Percentiles rank a stretch among this genome's conserved stretches.
phyloP scores from a whole-genome alignment of 345 rosid species.

The Syzygium grande region DNA sequence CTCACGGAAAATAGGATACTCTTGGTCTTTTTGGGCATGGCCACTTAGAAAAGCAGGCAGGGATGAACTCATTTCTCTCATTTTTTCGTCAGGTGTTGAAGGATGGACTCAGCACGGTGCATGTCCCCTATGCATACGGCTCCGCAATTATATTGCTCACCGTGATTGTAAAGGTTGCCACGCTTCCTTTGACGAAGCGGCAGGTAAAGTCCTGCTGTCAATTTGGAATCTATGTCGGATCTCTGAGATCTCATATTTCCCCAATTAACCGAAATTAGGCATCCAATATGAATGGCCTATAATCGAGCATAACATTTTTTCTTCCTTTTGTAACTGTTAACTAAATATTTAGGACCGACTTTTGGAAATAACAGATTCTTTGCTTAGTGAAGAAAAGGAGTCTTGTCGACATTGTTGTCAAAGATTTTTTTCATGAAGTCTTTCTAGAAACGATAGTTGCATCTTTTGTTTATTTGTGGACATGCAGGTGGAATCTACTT shows the following conservation, averaged over 20 bases:
- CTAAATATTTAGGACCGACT: background rate
- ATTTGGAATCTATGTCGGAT: background rate
- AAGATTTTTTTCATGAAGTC: background rate
- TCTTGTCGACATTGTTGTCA: background rate
- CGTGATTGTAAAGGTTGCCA: constrained; percentile 66
- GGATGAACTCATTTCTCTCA: background rate
- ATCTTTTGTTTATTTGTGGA: background rate
- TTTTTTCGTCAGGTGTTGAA: constrained; percentile 52
- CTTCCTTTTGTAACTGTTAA: background rate
- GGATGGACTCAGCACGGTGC: constrained; percentile 69
- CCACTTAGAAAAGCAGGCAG: background rate
- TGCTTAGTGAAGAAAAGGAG: background rate
- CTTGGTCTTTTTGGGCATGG: background rate
- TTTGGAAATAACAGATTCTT: background rate
- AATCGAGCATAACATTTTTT: background rate
- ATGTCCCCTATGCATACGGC: constrained; percentile 87
- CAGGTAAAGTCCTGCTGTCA: constrained; percentile 38
- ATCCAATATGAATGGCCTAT: background rate
- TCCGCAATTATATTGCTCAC: constrained; percentile 91
- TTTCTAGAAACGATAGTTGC: background rate
- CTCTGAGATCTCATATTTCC: background rate
- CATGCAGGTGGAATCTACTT: constrained; percentile 81
- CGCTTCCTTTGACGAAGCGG: constrained; percentile 83
- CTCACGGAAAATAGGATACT: background rate
- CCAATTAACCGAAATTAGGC: background rate